Evolutionary conservation across 305 asterid species (phyloP).

Genomic region (Fraxinus sp.): DNA sequence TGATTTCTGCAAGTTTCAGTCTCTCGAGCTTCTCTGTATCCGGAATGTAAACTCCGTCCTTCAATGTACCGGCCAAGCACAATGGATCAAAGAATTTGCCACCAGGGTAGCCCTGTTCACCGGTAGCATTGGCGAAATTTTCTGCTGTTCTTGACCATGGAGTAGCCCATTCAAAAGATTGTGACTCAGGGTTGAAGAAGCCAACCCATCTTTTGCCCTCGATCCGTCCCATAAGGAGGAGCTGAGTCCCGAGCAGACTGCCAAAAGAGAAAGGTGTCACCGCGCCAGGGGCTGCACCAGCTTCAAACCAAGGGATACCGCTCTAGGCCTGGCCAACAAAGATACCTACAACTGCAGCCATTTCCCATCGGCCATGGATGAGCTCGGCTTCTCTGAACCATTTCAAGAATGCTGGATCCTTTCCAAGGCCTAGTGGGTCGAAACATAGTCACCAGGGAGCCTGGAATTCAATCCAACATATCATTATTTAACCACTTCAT

Average conservation of each 20-base stretch:
- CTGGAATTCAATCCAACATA: conserved; percentile 25
- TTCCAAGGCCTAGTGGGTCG: conserved; percentile 54
- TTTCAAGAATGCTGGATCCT: conserved; percentile 55
- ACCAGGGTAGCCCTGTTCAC: conserved; percentile 55
- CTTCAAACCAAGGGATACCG: conserved; percentile 57
- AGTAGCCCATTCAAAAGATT: conserved; percentile 55
- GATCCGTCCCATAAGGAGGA: conserved; percentile 56
- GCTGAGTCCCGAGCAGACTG: conserved; percentile 47
- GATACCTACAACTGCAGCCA: conserved; percentile 51
- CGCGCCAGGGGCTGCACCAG: conserved; percentile 60
- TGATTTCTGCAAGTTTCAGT: conserved; percentile 53
- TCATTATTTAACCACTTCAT: neutral
- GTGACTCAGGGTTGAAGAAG: conserved; percentile 50
- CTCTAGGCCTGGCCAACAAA: conserved; percentile 58
- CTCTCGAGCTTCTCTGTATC: conserved; percentile 53
- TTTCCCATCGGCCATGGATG: conserved; percentile 60
- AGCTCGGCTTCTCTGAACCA: conserved; percentile 66
- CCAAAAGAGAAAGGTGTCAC: conserved; percentile 57
- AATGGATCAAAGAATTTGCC: conserved; percentile 54
- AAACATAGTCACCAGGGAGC: conserved; percentile 56
- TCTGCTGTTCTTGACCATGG: conserved; percentile 56
- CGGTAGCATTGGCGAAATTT: conserved; percentile 43
- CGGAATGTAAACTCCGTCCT: conserved; percentile 42
- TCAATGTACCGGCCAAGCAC: conserved; percentile 37
- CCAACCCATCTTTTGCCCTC: conserved; percentile 61